phyloP scores from a whole-genome alignment of 2,329 filamentous ascomycete species.

The Leptosphaerulina australis region DNA sequence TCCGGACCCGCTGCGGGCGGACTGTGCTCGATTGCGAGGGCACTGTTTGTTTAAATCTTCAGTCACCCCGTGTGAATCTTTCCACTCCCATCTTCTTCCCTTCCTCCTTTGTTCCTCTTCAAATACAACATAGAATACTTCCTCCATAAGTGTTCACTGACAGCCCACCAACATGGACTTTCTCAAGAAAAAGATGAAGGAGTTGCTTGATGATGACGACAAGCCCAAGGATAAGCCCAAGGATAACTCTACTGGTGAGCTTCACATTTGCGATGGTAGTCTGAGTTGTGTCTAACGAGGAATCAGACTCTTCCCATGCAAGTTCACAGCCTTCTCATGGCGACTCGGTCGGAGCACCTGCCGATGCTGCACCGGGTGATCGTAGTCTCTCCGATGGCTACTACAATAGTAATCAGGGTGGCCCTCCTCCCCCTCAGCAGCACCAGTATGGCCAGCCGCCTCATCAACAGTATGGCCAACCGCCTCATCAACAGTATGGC shows the following conservation, averaged over 20 bases:
- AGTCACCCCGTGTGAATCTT: conserved; percentile 12
- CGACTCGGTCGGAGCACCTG: conserved; percentile 21
- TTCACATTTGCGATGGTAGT: too few relatives aligned
- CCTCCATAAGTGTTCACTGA: background rate
- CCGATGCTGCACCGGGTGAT: conserved; percentile 28
- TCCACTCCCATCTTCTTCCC: conserved; percentile 2
- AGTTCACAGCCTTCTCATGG: conserved; percentile 13
- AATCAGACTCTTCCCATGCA: conserved; percentile 3
- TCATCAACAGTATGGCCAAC: conserved; percentile 23
- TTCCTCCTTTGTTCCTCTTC: background rate
- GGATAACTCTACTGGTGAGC: conserved; percentile 29
- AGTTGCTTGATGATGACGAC: conserved; percentile 51
- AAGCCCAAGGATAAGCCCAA: conserved; percentile 41
- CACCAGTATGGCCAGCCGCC: conserved; percentile 23
- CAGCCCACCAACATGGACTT: conserved; percentile 49
- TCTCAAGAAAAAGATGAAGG: conserved; percentile 55
- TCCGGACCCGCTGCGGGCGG: background rate
- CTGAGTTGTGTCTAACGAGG: background rate
- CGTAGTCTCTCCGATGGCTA: conserved; percentile 29
- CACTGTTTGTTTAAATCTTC: conserved; percentile 16
- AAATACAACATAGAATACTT: background rate
- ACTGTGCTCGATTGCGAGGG: conserved; percentile 11
- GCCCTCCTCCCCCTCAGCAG: conserved; percentile 14
- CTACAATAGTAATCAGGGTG: conserved; percentile 27
- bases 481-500: background rate